Conservation (phyloP, 2,329 filamentous ascomycete species). For the Capronia americana region DNA sequence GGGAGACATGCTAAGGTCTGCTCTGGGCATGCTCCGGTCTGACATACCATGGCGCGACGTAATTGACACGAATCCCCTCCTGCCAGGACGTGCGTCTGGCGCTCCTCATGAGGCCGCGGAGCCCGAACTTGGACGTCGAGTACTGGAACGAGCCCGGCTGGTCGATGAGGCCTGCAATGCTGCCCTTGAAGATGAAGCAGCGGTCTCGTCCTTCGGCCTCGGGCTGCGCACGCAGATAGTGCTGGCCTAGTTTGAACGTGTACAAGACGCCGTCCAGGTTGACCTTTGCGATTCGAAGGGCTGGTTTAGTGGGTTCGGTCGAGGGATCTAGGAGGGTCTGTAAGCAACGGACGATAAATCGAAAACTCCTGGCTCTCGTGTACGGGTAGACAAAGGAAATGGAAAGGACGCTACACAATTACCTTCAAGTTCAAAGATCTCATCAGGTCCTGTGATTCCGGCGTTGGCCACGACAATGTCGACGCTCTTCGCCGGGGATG, state of each 20-base stretch:
- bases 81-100: constrained; percentile 44
- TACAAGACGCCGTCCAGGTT: constrained; percentile 31
- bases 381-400: too few relatives aligned
- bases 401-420: not conserved
- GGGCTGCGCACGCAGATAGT: constrained; percentile 43
- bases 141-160: constrained; percentile 45
- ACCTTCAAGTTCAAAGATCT: constrained; percentile 39
- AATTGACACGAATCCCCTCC: constrained; percentile 48
- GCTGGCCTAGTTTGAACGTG: constrained; percentile 34
- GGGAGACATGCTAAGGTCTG: too few relatives aligned
- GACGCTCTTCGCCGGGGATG: not conserved
- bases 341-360: constrained; percentile 20
- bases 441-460: constrained; percentile 51
- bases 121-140: constrained; percentile 47
- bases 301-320: constrained; percentile 40
- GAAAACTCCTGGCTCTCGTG: too few relatives aligned
- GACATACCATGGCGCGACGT: constrained; percentile 45
- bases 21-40: too few relatives aligned
- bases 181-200: constrained; percentile 44
- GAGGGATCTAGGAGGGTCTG: constrained; percentile 10
- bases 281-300: constrained; percentile 44
- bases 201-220: constrained; percentile 37
- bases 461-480: constrained; percentile 6
- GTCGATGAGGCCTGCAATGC: constrained; percentile 45
- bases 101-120: constrained; percentile 48